These are phyloP conservation scores for Hortaea werneckii DNA, from an alignment of 2,329 filamentous ascomycete genomes.

Conservation along the genomic window DNA sequence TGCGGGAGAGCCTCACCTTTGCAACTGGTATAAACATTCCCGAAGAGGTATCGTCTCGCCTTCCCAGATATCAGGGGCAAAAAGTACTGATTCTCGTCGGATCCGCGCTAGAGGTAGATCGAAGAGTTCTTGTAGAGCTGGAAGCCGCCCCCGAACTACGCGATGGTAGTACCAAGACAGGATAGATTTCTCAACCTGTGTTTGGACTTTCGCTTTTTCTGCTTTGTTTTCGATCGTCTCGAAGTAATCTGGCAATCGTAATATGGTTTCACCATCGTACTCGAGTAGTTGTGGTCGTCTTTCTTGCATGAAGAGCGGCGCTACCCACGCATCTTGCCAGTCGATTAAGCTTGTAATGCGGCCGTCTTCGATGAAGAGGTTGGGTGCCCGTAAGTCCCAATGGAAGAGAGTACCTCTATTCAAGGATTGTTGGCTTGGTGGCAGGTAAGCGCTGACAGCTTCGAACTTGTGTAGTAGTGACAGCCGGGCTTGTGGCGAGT, in stretches of 20 bases:
- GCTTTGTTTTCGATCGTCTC: not conserved
- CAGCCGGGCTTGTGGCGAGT: not conserved
- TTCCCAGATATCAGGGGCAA: not conserved
- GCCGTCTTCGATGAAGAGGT: constrained; percentile 30
- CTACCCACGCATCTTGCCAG: constrained; percentile 29
- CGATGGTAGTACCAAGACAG: not conserved
- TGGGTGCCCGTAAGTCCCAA: constrained; percentile 29
- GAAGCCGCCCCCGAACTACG: not conserved
- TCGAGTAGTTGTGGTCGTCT: constrained; percentile 21
- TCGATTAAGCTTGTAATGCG: constrained; percentile 33
- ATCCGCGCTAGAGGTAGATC: not conserved
- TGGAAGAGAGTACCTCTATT: constrained; percentile 27
- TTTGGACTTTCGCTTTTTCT: not conserved
- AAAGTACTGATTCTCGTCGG: not conserved
- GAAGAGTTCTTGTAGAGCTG: not conserved
- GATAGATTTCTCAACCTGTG: not conserved
- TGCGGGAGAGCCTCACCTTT: not conserved
- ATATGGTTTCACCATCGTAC: constrained; percentile 20
- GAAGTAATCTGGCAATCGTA: not conserved
- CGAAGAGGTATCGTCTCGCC: not conserved
- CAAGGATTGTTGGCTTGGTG: not conserved
- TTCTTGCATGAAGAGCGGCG: constrained; percentile 18
- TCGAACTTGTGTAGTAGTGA: not conserved
- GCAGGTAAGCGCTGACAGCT: not conserved
- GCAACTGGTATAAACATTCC: not conserved